Evolutionary conservation across 169 alveolate genomes (phyloP), one percentile per base, ranked within the genome.

Genomic region (Babesia ovis): DNA sequence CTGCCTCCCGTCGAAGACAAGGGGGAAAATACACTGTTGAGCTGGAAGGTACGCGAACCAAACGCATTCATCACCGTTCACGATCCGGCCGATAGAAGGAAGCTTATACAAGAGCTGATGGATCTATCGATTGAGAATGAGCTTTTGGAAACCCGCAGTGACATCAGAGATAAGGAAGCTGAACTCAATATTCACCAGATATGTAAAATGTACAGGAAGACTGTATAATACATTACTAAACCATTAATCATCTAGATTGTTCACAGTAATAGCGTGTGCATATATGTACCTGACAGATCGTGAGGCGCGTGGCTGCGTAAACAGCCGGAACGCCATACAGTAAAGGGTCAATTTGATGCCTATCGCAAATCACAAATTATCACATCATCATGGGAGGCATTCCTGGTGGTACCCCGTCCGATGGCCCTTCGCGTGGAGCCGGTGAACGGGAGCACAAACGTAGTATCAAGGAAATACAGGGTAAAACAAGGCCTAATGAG

Each of bases 181-280:
- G 69, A 57, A n/a, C 55, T 80, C 62, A 70, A 32, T 31, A 43
- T 80, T n/a, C 69, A 80, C 72, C 83, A 68, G 43, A 72, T 80
- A 27, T 80, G 61, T 60, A 80, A 80, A 64, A 64, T 60, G 31
- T 69, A 50, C 77, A 25, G 70, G 61, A 60, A 71, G 71, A 61
- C 55, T 25, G 37, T 37, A 12, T 64, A 64, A 27, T 2, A 45
- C 0, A 8, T 29, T 31, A 22, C 2, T 12, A 29, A 31, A 12
- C 39, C 39, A 16, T 31, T 45, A 64, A 64, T 64, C 45, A 37
- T 46, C 11, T 23, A 31, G 48, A 32, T 35, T 32, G 4, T 50
- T 23, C 35, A 29, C 53, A 11, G 2, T 46, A 64, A 41, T 41
- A 23, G 43, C 22, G 34, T 61, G 35, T 4, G 27, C 39, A 20